Percentiles rank a stretch among this genome's conserved stretches.
Conservation (phyloP, 768 basidiomycete species). For the Lenzites betulinus region DNA sequence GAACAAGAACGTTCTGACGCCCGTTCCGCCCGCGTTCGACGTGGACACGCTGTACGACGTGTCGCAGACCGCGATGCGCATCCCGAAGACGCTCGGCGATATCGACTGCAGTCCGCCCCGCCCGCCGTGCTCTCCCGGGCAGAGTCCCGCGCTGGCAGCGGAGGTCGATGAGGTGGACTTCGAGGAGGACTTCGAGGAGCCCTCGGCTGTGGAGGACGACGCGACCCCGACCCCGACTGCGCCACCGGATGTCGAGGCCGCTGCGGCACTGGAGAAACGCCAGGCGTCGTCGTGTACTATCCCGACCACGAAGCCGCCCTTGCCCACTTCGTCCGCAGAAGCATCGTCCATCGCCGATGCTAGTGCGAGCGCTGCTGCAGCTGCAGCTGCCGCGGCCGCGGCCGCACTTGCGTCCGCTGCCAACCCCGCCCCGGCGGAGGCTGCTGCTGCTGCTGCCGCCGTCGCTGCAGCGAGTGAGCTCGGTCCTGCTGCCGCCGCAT, state of each 20-base stretch:
- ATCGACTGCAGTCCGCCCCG: no score
- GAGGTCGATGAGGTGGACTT: no score
- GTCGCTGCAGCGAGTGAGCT: background rate
- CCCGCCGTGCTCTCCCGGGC: no score
- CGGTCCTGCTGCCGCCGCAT: background rate
- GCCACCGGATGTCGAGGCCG: background rate
- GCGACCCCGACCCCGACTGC: background rate
- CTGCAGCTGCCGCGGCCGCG: background rate
- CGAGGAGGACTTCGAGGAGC: no score
- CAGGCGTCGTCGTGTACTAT: background rate
- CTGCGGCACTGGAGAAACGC: background rate
- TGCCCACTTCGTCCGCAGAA: background rate
- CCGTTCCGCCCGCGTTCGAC: background rate
- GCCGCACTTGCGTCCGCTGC: background rate
- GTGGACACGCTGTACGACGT: background rate
- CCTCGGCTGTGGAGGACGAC: no score
- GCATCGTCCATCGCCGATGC: background rate
- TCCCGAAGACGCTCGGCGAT: no score
- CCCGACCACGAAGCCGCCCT: background rate
- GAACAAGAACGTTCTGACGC: background rate
- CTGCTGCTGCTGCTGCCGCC: background rate
- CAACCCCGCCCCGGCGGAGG: background rate
- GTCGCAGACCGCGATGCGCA: background rate
- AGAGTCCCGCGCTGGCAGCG: no score
- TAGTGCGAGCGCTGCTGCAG: background rate